Evolutionary conservation across 768 basidiomycete species (phyloP).

Genomic region (Tulasnella sp.): DNA sequence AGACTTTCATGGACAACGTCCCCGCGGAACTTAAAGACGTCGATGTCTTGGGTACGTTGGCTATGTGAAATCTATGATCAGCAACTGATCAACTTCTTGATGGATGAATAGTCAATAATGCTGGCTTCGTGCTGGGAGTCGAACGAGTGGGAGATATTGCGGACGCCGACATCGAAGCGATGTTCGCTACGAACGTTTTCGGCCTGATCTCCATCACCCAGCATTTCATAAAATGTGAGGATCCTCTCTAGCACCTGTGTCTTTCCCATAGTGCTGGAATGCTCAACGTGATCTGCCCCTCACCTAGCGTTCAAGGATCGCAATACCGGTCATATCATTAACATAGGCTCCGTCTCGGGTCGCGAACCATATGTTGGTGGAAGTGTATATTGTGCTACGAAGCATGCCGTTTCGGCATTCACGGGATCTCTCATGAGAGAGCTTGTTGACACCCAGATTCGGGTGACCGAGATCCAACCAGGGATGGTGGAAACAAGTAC

Average conservation of each 20-base stretch:
- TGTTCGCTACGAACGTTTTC: conserved; percentile 71
- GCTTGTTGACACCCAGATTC: conserved; percentile 87
- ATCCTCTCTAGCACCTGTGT: neutral
- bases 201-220: conserved; percentile 86
- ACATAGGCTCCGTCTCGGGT: conserved; percentile 92
- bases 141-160: conserved; percentile 85
- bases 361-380: conserved; percentile 88
- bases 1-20: conserved; percentile 69
- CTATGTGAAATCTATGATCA: neutral
- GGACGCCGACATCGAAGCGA: conserved; percentile 75
- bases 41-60: conserved; percentile 75
- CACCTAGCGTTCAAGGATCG: conserved; percentile 72
- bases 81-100: neutral
- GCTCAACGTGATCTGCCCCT: neutral
- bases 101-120: conserved; percentile 62
- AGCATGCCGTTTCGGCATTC: conserved; percentile 85
- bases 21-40: conserved; percentile 70
- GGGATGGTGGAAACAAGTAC: conserved; percentile 78
- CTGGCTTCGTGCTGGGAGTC: conserved; percentile 87
- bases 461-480: conserved; percentile 94
- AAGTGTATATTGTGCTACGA: conserved; percentile 90
- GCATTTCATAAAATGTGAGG: conserved; percentile 61
- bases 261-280: neutral
- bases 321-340: conserved; percentile 82
- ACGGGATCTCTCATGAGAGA: conserved; percentile 79